Conservation (phyloP, 306 rosid species). For the Coriaria nepalensis region DNA sequence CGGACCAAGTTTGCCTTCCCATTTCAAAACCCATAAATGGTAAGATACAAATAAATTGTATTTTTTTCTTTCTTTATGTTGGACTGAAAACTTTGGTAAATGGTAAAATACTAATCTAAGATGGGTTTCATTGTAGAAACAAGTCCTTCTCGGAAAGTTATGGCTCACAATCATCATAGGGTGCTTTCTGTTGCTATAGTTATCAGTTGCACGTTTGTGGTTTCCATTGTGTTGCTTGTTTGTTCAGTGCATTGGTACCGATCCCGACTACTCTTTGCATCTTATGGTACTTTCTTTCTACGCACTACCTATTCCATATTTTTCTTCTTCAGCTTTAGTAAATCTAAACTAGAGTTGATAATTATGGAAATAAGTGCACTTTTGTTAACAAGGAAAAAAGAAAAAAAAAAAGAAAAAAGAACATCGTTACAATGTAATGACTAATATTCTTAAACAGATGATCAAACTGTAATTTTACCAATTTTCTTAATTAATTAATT, state of each 20-base stretch:
- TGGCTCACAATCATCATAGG: constrained; percentile 33
- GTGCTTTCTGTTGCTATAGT: constrained; percentile 61
- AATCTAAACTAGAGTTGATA: too few species aligned
- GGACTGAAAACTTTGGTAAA: too few species aligned
- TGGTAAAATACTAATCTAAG: constrained; percentile 1
- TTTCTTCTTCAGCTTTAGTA: constrained; percentile 1
- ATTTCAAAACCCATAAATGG: constrained; percentile 56
- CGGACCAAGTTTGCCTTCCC: constrained; percentile 35
- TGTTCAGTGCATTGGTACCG: constrained; percentile 69
- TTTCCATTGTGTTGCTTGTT: constrained; percentile 52
- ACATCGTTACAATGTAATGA: too few species aligned
- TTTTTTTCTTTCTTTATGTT: too few species aligned
- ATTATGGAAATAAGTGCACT: too few species aligned
- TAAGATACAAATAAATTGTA: constrained; percentile 15
- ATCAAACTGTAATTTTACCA: too few species aligned
- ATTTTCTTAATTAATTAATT: too few species aligned
- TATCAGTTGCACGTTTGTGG: constrained; percentile 54
- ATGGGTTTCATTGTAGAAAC: constrained; percentile 37
- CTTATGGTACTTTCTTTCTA: constrained; percentile 56
- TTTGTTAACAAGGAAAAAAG: too few species aligned
- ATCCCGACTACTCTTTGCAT: constrained; percentile 55
- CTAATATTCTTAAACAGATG: too few species aligned
- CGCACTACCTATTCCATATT: constrained; percentile 9
- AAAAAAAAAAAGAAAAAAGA: too few species aligned
- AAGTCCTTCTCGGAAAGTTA: constrained; percentile 30